Conservation (phyloP, 2,329 filamentous ascomycete genomes). For the Plectosphaerella plurivora region DNA sequence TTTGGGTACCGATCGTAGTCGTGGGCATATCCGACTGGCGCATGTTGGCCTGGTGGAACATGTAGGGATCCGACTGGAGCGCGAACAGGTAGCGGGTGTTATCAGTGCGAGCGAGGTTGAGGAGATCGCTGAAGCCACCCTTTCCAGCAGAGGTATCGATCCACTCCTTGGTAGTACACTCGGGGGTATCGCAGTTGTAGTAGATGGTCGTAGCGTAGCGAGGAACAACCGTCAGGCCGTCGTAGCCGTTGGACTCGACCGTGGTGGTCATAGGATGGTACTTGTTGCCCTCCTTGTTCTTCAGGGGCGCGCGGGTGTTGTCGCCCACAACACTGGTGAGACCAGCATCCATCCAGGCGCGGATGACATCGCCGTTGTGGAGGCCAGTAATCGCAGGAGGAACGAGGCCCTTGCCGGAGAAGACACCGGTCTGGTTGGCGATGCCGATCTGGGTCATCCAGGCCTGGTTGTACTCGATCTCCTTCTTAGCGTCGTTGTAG, state of each 20-base stretch:
- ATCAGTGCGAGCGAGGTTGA: slow-evolving; percentile 44
- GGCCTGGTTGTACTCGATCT: slow-evolving; percentile 56
- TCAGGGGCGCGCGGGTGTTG: slow-evolving; percentile 52
- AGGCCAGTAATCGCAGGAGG: slow-evolving; percentile 60
- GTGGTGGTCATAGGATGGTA: slow-evolving; percentile 54
- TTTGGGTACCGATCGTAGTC: slow-evolving; percentile 43
- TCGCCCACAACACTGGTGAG: slow-evolving; percentile 57
- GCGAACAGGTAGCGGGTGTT: slow-evolving; percentile 53
- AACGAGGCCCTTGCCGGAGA: slow-evolving; percentile 51
- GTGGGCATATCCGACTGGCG: slow-evolving; percentile 41
- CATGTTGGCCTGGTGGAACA: slow-evolving; percentile 63
- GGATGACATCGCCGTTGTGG: slow-evolving; percentile 59
- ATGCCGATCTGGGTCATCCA: slow-evolving; percentile 53
- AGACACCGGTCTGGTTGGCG: slow-evolving; percentile 35
- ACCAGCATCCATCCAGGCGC: slow-evolving; percentile 54
- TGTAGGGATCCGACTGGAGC: slow-evolving; percentile 49
- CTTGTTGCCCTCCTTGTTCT: slow-evolving; percentile 39
- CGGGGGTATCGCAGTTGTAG: slow-evolving; percentile 57
- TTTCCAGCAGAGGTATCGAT: slow-evolving; percentile 51
- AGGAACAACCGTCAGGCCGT: slow-evolving; percentile 51
- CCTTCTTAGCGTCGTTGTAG: slow-evolving; percentile 49
- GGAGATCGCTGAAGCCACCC: slow-evolving; percentile 48
- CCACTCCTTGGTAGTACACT: slow-evolving; percentile 56
- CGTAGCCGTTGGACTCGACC: slow-evolving; percentile 46
- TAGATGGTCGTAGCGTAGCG: slow-evolving; percentile 60